Evolutionary conservation across 179 eudicot genomes (phyloP), one percentile per base, ranked within the genome.

Genomic region (Heliamphora pulchella): DNA sequence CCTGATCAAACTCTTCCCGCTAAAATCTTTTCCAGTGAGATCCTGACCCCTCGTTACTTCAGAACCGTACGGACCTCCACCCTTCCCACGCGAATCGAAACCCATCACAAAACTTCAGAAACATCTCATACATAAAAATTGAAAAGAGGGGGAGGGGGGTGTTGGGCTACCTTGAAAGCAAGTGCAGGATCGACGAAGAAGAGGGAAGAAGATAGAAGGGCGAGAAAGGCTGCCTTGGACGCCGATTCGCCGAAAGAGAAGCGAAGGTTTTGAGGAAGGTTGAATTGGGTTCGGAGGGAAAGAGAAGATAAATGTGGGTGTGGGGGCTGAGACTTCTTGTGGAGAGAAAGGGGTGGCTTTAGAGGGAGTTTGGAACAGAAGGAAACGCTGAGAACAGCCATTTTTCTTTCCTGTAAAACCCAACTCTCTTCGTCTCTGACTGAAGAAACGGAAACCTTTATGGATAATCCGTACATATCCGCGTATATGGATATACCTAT

Each of bases 31-130:
- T 5, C 98, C 97, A 9, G 91, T 87, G 65, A 96, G 89, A 92
- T 96, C 99, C 82, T 96, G 99, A 50, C 99, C 99, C 84, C 99
- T 92, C 15, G 98, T 96, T 15, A 96, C 99, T 86, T 82, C 98
- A 66, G 92, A 85, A 81, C 99, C 98, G 71, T 94, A 96, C 20
- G 99, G 99, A 22, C 99, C 99, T 86, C 99, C 98, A 70, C 99
- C 98, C 97, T 95, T 51, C 59, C 14, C 80, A 63, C 55, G 74
- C 81, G 41, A 17, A 58, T 46, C 68, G 73, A 78, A 46, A 61
- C 7, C 72, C 47, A 80, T 44, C 17, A 39, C 43, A 67, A 43
- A 43, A 15, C 8, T 46, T 4, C 57, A 63, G 50, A 65, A 62
- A 10, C 2, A 54, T 4, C 4, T 1, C 13, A 54, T 17, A 46